Base-by-base conservation (phyloP, 768 basidiomycete genomes). In the Tylopilus vinaceipallidus region DNA sequence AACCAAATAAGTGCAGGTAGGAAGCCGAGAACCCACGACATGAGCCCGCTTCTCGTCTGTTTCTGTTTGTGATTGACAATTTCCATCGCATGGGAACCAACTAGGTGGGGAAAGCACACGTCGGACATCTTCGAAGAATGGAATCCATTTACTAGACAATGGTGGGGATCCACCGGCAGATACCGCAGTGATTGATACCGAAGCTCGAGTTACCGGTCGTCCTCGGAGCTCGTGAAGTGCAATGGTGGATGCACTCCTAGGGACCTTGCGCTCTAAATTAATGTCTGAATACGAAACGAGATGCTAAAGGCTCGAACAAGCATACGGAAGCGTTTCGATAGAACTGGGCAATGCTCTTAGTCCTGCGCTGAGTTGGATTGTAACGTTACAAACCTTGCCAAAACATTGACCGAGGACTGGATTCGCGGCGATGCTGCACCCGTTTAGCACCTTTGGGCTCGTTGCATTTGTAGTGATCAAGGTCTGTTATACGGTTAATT, bases 401-500 rank as follows among this genome's bases (percentile, higher is more conserved):
- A 24, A 48, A 33, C 16, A 13, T 33, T 17, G 50, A 23, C 23
- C 6, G 27, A 30, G 27, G 29, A 2, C 32, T 20, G 9, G 30
- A 44, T 20, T 45, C 45, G 14, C 23, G 38, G 41, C 7, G 12
- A 8, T 22, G 45, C n/a, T 14, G 17, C 17, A 26, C 3, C 23
- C 20, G 14, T 23, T 32, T 33, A 6, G 27, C 45, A 26, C 22
- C 8, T 26, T 12, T 20, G 9, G 59, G 57, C 42, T 67, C 60
- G 6, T 65, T 65, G 39, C 64, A 65, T 1, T 7, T 34, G n/a
- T 55, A 36, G 22, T 66, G 64, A 8, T 63, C 63, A 23, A 66
- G 59, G 36, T 66, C 65, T 66, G 29, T 29, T 29, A 30, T 16
- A n/a, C 24, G 45, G 19, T 8, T 17, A 17, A 24, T 24, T 26